phyloP scores from a whole-genome alignment of 164 flowering plant genomes.

The Magnolia officinalis region DNA sequence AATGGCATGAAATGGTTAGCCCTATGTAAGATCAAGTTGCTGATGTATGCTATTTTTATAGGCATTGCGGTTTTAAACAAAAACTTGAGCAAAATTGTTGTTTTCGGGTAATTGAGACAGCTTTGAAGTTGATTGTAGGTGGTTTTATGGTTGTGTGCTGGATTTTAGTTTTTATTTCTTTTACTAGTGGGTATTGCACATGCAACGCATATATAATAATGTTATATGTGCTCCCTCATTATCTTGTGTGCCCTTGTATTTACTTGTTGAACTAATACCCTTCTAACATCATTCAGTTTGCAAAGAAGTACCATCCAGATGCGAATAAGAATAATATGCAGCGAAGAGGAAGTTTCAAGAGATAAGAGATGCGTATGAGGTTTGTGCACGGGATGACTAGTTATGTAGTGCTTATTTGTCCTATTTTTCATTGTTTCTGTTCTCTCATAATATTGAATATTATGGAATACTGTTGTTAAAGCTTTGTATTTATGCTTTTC shows the following conservation, averaged over 20 bases:
- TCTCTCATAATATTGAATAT: neutral
- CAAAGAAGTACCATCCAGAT: slow-evolving; percentile 96
- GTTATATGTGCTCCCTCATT: no score
- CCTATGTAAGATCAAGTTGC: no score
- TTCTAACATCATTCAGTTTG: slow-evolving; percentile 55
- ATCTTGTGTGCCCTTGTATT: neutral
- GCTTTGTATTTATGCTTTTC: neutral
- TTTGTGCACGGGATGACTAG: slow-evolving; percentile 20
- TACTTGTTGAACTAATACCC: neutral
- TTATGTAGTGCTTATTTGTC: neutral
- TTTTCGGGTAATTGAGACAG: no score
- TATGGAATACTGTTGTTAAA: neutral
- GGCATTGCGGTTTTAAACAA: no score
- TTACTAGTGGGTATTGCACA: no score
- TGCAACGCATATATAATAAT: no score
- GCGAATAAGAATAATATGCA: slow-evolving; percentile 67
- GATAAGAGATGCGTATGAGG: slow-evolving; percentile 96
- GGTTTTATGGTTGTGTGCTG: no score
- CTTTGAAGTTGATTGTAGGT: no score
- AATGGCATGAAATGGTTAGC: no score
- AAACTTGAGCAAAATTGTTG: no score
- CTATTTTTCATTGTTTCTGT: neutral
- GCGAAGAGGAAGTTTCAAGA: slow-evolving; percentile 91
- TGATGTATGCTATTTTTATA: no score
- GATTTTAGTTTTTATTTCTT: no score